phyloP scores from a whole-genome alignment of 345 rosid species.

The Lagerstroemia speciosa region DNA sequence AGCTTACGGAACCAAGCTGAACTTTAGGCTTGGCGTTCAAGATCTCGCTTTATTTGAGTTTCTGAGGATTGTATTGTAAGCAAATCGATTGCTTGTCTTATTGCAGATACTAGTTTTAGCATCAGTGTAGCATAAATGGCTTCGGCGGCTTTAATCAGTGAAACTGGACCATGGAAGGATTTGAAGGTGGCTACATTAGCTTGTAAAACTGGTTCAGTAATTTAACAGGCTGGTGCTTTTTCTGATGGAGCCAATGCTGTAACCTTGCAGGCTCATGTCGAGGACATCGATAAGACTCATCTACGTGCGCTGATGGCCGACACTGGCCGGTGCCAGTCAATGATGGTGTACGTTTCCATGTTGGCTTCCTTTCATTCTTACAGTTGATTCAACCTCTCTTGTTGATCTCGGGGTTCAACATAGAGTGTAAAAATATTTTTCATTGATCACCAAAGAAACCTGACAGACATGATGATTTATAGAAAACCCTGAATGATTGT shows the following conservation, averaged over 20 bases:
- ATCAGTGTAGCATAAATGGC: conserved; percentile 35
- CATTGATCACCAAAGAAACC: background rate
- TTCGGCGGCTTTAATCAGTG: conserved; percentile 56
- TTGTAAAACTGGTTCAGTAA: background rate
- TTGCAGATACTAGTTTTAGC: conserved; percentile 7
- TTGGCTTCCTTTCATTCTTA: background rate
- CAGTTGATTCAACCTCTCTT: background rate
- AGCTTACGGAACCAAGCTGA: background rate
- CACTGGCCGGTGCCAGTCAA: conserved; percentile 51
- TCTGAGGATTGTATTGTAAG: background rate
- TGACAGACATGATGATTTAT: background rate
- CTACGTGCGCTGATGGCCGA: conserved; percentile 75
- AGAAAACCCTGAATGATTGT: background rate
- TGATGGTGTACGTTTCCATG: conserved; percentile 50
- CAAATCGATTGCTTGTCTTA: background rate
- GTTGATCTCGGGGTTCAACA: background rate
- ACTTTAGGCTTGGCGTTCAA: background rate
- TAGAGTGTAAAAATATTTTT: background rate
- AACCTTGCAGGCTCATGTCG: conserved; percentile 49
- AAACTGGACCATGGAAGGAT: conserved; percentile 71
- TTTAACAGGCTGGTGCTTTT: background rate
- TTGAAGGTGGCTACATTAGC: conserved; percentile 45
- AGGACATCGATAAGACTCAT: conserved; percentile 63
- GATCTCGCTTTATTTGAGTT: background rate
- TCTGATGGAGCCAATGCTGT: background rate